A percentile compares a stretch with the other conserved stretches of the same genome.
phyloP scores from a whole-genome alignment of 306 rosid genomes.

The Sicyos baderoa region DNA sequence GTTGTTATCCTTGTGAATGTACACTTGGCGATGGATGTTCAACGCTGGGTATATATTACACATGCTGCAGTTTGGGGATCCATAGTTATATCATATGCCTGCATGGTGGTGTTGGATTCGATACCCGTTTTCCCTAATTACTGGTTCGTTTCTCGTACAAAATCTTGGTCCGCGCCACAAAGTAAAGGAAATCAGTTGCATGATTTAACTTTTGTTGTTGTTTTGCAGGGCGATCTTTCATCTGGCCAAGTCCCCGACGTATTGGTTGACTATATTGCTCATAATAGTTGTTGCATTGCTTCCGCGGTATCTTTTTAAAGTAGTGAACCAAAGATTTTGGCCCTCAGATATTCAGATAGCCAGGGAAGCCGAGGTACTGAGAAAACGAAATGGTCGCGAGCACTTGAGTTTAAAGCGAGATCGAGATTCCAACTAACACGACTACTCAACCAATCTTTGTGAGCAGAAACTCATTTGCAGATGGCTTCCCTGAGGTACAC shows the following conservation, averaged over 20 bases:
- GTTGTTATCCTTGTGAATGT: conserved; percentile 86
- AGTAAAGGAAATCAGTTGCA: background rate
- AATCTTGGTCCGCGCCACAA: conserved; percentile 13
- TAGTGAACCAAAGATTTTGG: conserved; percentile 61
- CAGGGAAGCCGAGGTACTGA: conserved; percentile 57
- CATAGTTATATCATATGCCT: conserved; percentile 66
- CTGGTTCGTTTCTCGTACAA: conserved; percentile 48
- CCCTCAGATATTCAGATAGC: conserved; percentile 92
- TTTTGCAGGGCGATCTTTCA: conserved; percentile 69
- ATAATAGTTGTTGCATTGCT: conserved; percentile 66
- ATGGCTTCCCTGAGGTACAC: conserved; percentile 35
- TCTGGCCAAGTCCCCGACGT: conserved; percentile 58
- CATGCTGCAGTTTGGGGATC: conserved; percentile 95
- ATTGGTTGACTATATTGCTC: conserved; percentile 75
- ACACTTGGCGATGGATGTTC: conserved; percentile 90
- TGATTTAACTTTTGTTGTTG: background rate
- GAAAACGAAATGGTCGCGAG: conserved; percentile 22
- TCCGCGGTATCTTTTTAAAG: conserved; percentile 74
- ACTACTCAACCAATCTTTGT: conserved; percentile 15
- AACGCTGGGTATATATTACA: conserved; percentile 70
- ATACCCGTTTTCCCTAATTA: conserved; percentile 75
- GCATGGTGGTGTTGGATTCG: conserved; percentile 81
- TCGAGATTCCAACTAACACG: conserved; percentile 45
- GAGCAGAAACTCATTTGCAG: conserved; percentile 25
- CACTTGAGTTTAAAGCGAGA: conserved; percentile 35